Evolutionary conservation across 352 stramenopile genomes (phyloP), one percentile per base, ranked within the genome.

Genomic region (Globisporangium heterothallicum): DNA sequence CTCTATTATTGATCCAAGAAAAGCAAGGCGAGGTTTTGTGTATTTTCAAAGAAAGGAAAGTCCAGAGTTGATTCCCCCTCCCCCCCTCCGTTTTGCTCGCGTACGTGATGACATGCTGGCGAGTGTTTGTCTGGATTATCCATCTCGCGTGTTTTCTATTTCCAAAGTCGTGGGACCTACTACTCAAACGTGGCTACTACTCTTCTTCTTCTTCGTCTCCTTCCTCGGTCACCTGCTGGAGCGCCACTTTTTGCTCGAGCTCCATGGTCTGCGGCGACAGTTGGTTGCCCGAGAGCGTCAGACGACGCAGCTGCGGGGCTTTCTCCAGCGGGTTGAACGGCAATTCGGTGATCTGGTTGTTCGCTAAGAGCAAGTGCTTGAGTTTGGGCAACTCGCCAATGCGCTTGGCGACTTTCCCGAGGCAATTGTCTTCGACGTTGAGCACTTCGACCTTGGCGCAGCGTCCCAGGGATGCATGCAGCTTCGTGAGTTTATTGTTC

Each of bases 371-470:
- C 35, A 96, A 49, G 52, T 94, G 78, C 60, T 78, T 80, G 26
- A 96, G 71, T 53, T 75, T 80, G 6, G 82, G 85, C 16, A 96
- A 42, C 3, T 86, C 72, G 13, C 77, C 84, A 24, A 95, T 95
- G 26, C 78, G 72, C 56, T 94, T 94, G 2, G 81, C 81, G 24
- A 96, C 80, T 71, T 90, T 92, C 4, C 46, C 68, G 25, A 95
- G 66, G n/a, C 49, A 56, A 42, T 96, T 95, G 56, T 94, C 69
- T 53, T 94, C 86, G 2, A 84, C 66, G 49, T 94, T 96, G 52
- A 95, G 71, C 13, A 94, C 59, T 25, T 96, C 85, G 6, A 95
- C 63, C 58, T 86, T 76, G 29, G 47, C 44, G 50, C 83, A 94
- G 8, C 84, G 73, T 7, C 85, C 86, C 5, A 96, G 66, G 4